Evolutionary conservation across 148 eudicot species (phyloP).

Genomic region (Selenicereus undatus): DNA sequence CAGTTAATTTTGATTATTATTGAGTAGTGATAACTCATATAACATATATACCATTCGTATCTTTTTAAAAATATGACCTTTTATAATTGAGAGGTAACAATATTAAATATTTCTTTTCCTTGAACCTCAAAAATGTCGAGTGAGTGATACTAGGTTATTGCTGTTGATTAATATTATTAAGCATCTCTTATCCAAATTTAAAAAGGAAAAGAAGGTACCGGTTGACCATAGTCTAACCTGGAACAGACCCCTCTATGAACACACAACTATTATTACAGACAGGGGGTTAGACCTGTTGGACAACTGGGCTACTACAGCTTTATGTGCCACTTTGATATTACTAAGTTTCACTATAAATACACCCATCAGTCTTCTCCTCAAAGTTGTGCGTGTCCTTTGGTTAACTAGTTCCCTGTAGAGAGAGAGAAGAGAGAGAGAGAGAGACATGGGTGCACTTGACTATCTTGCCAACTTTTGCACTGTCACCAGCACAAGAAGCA

Average conservation of each 20-base stretch:
- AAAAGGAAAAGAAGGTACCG: background rate
- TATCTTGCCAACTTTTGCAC: conserved; percentile 74
- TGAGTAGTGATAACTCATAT: no score
- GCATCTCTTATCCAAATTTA: background rate
- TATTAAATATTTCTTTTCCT: no score
- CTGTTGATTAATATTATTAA: no score
- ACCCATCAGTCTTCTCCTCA: background rate
- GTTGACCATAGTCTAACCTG: conserved; percentile 9
- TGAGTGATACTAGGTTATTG: no score
- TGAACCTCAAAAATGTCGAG: no score
- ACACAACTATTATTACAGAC: conserved; percentile 5
- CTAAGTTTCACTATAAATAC: conserved; percentile 14
- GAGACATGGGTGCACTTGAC: conserved; percentile 76
- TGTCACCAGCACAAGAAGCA: conserved; percentile 53
- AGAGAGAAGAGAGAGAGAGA: conserved; percentile 13
- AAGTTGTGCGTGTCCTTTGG: conserved; percentile 1
- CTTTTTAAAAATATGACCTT: no score
- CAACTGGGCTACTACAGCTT: conserved; percentile 15
- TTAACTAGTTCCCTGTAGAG: background rate
- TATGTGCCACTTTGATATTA: background rate
- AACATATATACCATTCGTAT: no score
- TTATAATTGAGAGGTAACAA: no score
- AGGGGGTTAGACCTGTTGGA: conserved; percentile 12
- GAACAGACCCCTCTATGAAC: background rate
- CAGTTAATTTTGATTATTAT: no score